A percentile compares a stretch with the other conserved stretches of the same genome.
Evolutionary conservation across 371 early-diverging fungal species (phyloP).

Genomic region (Syncephalastrum sp.): DNA sequence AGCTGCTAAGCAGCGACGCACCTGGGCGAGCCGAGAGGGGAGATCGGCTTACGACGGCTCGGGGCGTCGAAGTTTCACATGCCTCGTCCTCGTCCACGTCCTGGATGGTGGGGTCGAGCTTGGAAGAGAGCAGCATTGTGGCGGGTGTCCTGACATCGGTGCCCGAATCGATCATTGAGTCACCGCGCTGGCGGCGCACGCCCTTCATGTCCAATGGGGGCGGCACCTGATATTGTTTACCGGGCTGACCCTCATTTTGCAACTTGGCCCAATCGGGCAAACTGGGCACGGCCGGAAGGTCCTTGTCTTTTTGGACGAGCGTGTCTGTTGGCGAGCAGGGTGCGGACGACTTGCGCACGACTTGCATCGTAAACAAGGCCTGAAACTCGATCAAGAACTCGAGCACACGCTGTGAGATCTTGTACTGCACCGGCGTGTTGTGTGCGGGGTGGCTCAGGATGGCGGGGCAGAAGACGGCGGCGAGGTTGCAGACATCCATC

Average conservation of each 20-base stretch:
- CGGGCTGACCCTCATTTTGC: no score
- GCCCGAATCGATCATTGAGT: slow-evolving; percentile 7
- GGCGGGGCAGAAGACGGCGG: slow-evolving; percentile 62
- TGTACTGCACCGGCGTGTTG: slow-evolving; percentile 56
- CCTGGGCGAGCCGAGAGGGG: background rate
- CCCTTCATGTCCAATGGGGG: no score
- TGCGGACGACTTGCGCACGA: slow-evolving; percentile 8
- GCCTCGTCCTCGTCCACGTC: slow-evolving; percentile 1
- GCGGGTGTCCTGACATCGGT: slow-evolving; percentile 14
- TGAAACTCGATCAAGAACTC: slow-evolving; percentile 58
- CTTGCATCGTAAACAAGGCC: slow-evolving; percentile 30
- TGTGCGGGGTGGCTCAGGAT: slow-evolving; percentile 56
- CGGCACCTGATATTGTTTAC: no score
- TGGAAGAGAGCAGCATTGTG: slow-evolving; percentile 4
- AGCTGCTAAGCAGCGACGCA: no score
- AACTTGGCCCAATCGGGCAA: no score
- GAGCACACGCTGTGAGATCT: slow-evolving; percentile 55
- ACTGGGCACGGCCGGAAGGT: no score
- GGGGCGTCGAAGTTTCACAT: background rate
- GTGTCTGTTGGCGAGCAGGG: no score
- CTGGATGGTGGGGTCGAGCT: background rate
- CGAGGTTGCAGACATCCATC: slow-evolving; percentile 59
- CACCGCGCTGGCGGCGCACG: no score
- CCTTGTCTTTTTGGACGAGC: no score
- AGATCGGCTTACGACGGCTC: background rate